Conservation (phyloP, 1,139 yeast genomes). For the Petasospora fabianii region DNA sequence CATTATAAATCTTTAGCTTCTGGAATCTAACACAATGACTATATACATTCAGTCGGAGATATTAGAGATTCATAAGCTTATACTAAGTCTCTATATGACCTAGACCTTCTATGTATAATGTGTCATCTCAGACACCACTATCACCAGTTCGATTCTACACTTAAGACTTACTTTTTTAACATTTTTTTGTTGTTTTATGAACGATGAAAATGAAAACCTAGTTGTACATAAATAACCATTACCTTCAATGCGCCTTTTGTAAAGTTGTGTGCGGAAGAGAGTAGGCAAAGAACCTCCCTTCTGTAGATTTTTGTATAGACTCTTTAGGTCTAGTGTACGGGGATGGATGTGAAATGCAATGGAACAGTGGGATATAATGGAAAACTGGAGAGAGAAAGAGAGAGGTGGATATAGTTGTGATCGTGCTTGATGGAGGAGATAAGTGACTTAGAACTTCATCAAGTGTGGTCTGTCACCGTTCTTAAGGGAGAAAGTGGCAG, state of each 20-base stretch:
- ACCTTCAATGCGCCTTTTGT: conserved; percentile 10
- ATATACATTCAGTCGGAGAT: too few relatives aligned
- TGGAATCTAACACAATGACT: too few relatives aligned
- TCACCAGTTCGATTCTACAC: too few relatives aligned
- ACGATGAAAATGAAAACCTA: conserved; percentile 21
- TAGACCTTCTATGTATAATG: too few relatives aligned
- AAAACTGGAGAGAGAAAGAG: not conserved
- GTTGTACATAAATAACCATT: conserved; percentile 24
- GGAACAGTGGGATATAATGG: too few relatives aligned
- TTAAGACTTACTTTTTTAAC: too few relatives aligned
- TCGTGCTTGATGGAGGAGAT: too few relatives aligned
- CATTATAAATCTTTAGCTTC: too few relatives aligned
- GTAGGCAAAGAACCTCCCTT: not conserved
- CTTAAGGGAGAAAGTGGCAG: conserved; percentile 88
- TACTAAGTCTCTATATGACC: too few relatives aligned
- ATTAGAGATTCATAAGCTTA: too few relatives aligned
- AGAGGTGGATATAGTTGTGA: not conserved
- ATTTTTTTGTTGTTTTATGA: conserved; percentile 22
- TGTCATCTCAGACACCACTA: too few relatives aligned
- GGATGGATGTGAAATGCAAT: conserved; percentile 4
- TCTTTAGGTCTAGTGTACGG: too few relatives aligned
- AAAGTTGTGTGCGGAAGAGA: not conserved
- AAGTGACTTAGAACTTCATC: conserved; percentile 69
- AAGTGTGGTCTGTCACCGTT: conserved; percentile 94
- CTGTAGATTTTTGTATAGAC: conserved; percentile 3